Evolutionary conservation across 2,329 filamentous ascomycete genomes (phyloP).

Genomic region (Verticillium dahliae): DNA sequence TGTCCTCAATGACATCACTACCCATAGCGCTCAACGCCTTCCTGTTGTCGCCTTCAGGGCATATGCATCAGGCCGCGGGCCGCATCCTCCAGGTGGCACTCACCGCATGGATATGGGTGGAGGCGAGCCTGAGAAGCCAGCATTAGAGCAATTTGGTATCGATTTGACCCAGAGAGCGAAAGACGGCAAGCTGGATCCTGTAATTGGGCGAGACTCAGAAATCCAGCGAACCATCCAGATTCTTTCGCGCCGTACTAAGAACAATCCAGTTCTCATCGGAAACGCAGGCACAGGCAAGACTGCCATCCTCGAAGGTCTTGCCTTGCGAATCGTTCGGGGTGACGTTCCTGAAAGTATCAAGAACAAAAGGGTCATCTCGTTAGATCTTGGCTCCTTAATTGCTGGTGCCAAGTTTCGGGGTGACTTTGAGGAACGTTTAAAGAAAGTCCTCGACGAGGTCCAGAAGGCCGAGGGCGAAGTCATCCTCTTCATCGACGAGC

Average conservation of each 20-base stretch:
- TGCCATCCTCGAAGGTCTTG: slow-evolving; percentile 83
- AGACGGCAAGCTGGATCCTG: slow-evolving; percentile 88
- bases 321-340: slow-evolving; percentile 81
- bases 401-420: slow-evolving; percentile 93
- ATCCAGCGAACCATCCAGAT: slow-evolving; percentile 95
- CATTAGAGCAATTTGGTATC: slow-evolving; percentile 84
- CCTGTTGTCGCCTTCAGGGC: slow-evolving; percentile 36
- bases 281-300: slow-evolving; percentile 90
- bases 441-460: slow-evolving; percentile 85
- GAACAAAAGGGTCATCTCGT: slow-evolving; percentile 79
- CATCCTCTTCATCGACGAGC: slow-evolving; percentile 91
- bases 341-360: slow-evolving; percentile 96
- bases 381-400: slow-evolving; percentile 89
- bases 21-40: slow-evolving; percentile 18
- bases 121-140: slow-evolving; percentile 69
- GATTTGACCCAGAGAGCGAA: slow-evolving; percentile 81
- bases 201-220: slow-evolving; percentile 87
- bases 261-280: slow-evolving; percentile 92
- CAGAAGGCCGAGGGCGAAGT: slow-evolving; percentile 82
- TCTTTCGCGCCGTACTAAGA: slow-evolving; percentile 86
- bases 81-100: slow-evolving; percentile 85
- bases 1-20: slow-evolving; percentile 2
- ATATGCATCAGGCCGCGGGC: slow-evolving; percentile 62
- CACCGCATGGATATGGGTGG: slow-evolving; percentile 87
- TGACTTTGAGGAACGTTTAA: slow-evolving; percentile 91